A percentile compares a stretch with the other conserved stretches of the same genome.
Evolutionary conservation across 768 basidiomycete species (phyloP).

Genomic region (Imleria badia): DNA sequence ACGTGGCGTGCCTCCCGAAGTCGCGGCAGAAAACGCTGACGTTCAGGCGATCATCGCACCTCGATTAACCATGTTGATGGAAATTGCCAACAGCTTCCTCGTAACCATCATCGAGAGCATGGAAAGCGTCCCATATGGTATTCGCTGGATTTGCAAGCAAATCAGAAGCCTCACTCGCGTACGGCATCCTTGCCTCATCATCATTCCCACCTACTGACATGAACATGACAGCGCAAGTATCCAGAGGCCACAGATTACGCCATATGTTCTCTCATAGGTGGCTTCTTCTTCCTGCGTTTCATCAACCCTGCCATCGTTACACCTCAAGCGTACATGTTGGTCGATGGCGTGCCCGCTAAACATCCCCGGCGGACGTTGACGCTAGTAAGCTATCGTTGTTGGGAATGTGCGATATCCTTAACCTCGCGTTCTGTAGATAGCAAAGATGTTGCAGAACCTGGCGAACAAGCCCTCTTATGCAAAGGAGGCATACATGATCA

Average conservation of each 20-base stretch:
- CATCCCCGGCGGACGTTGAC: constrained; percentile 96
- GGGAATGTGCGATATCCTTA: background rate
- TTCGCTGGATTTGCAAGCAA: constrained; percentile 99
- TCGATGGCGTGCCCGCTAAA: constrained; percentile 96
- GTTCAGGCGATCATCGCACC: constrained; percentile 99
- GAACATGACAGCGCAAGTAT: constrained; percentile 79
- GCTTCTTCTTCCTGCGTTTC: constrained; percentile 99
- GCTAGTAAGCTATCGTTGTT: constrained; percentile 48
- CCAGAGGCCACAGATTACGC: constrained; percentile 98
- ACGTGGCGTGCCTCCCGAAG: constrained; percentile 89
- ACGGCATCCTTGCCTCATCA: constrained; percentile 23
- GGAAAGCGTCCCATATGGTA: constrained; percentile 98
- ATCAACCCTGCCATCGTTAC: constrained; percentile 99
- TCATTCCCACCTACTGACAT: constrained; percentile 10
- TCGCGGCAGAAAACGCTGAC: constrained; percentile 91
- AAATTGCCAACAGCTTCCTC: constrained; percentile 97
- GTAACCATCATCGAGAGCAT: constrained; percentile 97
- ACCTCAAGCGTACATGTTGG: constrained; percentile 99
- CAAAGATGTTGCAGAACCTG: constrained; percentile 99
- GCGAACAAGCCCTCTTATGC: constrained; percentile 98
- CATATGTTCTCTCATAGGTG: constrained; percentile 97
- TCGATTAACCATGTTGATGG: constrained; percentile 98
- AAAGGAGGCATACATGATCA: constrained; percentile 99
- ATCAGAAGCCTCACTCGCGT: constrained; percentile 96
- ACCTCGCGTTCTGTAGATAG: constrained; percentile 59